Base-by-base conservation (phyloP, 2,329 filamentous ascomycete genomes). In the Ophiognomonia clavigignenti-juglandacearum region DNA sequence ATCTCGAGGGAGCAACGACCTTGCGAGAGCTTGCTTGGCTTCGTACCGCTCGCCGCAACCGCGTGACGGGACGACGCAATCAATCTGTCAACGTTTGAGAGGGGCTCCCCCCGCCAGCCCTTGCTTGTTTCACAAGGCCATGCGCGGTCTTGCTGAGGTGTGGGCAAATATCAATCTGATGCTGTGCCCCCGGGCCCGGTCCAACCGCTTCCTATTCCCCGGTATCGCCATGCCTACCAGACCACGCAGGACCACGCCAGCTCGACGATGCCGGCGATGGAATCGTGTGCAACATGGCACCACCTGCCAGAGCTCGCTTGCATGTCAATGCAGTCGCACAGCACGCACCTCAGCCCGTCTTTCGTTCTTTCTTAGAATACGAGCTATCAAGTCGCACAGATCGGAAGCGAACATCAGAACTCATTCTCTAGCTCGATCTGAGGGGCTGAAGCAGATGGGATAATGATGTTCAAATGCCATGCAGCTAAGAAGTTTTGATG, bases 51-150 rank as follows among this genome's bases (percentile, higher is more conserved):
- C 31, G 35, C 24, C 13, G 18, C 32, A 31, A 23, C 16, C 18
- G 18, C 26, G 6, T 27, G 40, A 41, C 40, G 37, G 38, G 44
- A 47, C 38, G 38, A 47, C 16, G 38, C 37, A 41, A 39, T 31
- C 44, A n/a, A n/a, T n/a, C n/a, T 42, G 38, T 31, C 39, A 38
- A 42, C 32, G 41, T 43, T 39, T 42, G 36, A 39, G 36, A 11
- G 20, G 11, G 23, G 23, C 18, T 6, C 7, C 20, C 35, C 19
- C 35, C n/a, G n/a, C 24, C 24, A 39, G 36, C 13, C n/a, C 23
- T 26, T 39, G 20, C 36, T 8, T 39, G 36, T 39, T 39, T 39
- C 36, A 26, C 7, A 39, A 39, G 22, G n/a, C n/a, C n/a, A n/a
- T n/a, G n/a, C n/a, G n/a, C n/a, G n/a, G n/a, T n/a, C n/a, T n/a